Evolutionary conservation across 208 protist species (phyloP).

Genomic region (Trypanosoma grayi): DNA sequence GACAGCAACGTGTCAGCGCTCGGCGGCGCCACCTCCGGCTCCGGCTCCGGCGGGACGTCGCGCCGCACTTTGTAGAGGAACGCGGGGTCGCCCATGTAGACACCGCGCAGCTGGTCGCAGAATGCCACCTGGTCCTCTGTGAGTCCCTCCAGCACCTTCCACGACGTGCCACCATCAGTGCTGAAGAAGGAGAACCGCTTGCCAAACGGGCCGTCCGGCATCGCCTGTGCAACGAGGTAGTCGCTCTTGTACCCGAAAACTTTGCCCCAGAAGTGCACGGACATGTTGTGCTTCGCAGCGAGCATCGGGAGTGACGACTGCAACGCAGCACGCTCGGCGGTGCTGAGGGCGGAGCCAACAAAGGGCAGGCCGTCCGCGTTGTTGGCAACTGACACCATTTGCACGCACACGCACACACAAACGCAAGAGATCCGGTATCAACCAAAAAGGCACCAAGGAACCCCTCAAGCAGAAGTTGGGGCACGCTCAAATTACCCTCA

Average conservation of each 20-base stretch:
- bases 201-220: conserved; percentile 55
- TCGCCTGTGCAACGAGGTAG: conserved; percentile 79
- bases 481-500: too few species aligned
- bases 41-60: conserved; percentile 71
- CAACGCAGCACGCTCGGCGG: conserved; percentile 69
- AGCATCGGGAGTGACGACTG: conserved; percentile 82
- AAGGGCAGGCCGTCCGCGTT: conserved; percentile 61
- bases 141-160: conserved; percentile 52
- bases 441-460: neutral
- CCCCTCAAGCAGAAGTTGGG: neutral
- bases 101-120: conserved; percentile 80
- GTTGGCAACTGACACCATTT: conserved; percentile 43
- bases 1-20: conserved; percentile 40
- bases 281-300: conserved; percentile 39
- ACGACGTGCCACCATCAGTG: conserved; percentile 77
- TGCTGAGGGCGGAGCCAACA: conserved; percentile 51
- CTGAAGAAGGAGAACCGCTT: conserved; percentile 70
- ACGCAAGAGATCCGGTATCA: neutral
- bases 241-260: conserved; percentile 57
- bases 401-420: neutral
- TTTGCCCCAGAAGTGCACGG: conserved; percentile 80
- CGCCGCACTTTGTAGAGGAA: conserved; percentile 86
- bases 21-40: conserved; percentile 48
- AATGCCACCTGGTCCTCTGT: conserved; percentile 72
- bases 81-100: conserved; percentile 73